phyloP scores from a whole-genome alignment of 1,139 yeast genomes.

The Kluyveromyces sp. region DNA sequence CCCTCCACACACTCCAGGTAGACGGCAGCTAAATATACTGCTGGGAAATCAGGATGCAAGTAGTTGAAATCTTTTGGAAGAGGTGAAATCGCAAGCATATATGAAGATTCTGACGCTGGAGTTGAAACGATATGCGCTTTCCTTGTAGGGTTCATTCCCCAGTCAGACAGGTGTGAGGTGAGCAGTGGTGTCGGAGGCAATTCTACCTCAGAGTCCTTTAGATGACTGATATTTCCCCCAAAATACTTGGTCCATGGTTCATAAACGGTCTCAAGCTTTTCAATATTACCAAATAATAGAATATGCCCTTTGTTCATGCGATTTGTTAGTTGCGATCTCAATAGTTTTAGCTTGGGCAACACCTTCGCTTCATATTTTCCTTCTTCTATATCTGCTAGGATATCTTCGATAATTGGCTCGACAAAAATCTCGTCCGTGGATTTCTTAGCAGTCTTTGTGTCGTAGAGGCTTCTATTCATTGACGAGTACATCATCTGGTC shows the following conservation, averaged over 20 bases:
- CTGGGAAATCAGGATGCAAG: slow-evolving; percentile 59
- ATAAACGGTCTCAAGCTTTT: slow-evolving; percentile 25
- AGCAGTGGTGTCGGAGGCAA: slow-evolving; percentile 46
- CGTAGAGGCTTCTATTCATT: slow-evolving; percentile 46
- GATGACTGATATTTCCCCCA: slow-evolving; percentile 4
- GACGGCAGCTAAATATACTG: slow-evolving; percentile 66
- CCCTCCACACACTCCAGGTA: slow-evolving; percentile 88
- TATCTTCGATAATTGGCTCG: slow-evolving; percentile 50
- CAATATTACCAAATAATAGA: slow-evolving; percentile 63
- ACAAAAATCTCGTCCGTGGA: slow-evolving; percentile 60
- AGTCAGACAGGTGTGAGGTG: slow-evolving; percentile 45
- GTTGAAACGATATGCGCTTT: slow-evolving; percentile 63
- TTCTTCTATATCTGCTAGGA: slow-evolving; percentile 45
- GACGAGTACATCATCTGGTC: slow-evolving; percentile 62
- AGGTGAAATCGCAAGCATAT: slow-evolving; percentile 51
- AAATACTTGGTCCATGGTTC: slow-evolving; percentile 48
- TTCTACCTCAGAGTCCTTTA: slow-evolving; percentile 6
- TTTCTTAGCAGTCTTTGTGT: slow-evolving; percentile 54
- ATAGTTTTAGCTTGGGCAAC: slow-evolving; percentile 45
- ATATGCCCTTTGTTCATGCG: slow-evolving; percentile 54
- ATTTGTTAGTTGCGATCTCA: slow-evolving; percentile 54
- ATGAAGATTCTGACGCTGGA: slow-evolving; percentile 87
- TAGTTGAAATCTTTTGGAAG: slow-evolving; percentile 54
- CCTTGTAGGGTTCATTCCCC: slow-evolving; percentile 48
- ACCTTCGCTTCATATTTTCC: slow-evolving; percentile 36